phyloP scores from a whole-genome alignment of 176 grass and related monocot genomes.

The Puccinellia tenuiflora region DNA sequence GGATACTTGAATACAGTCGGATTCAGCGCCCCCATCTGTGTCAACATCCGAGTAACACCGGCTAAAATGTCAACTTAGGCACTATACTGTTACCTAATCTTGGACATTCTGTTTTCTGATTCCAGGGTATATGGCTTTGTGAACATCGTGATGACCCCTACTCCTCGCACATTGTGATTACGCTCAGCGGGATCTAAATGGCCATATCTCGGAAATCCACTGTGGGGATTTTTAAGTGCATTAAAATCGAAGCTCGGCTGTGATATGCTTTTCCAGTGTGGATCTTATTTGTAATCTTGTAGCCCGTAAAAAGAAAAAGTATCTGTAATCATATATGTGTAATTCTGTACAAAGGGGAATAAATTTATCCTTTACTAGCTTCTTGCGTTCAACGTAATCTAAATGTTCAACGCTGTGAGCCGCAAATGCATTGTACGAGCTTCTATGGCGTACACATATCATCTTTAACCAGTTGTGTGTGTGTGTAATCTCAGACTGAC shows the following conservation, averaged over 20 bases:
- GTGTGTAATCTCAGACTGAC: too few relatives aligned
- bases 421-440: neutral
- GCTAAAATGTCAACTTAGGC: neutral
- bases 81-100: neutral
- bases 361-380: neutral
- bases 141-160: slow-evolving; percentile 78
- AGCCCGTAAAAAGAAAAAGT: neutral
- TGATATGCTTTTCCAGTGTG: neutral
- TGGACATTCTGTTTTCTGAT: neutral
- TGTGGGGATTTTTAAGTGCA: neutral
- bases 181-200: slow-evolving; percentile 62
- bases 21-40: too few relatives aligned
- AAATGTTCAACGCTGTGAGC: neutral
- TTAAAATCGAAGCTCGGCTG: neutral
- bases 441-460: too few relatives aligned
- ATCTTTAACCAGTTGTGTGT: too few relatives aligned
- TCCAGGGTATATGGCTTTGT: slow-evolving; percentile 93
- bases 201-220: neutral
- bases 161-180: slow-evolving; percentile 80
- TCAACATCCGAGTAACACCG: neutral
- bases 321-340: neutral
- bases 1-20: neutral
- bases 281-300: slow-evolving; percentile 16
- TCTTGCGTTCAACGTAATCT: slow-evolving; percentile 32
- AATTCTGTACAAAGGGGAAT: neutral